Evolutionary conservation across 2,329 filamentous ascomycete species (phyloP), one percentile per base, ranked within the genome.

Genomic region (Ophiostoma piceae): DNA sequence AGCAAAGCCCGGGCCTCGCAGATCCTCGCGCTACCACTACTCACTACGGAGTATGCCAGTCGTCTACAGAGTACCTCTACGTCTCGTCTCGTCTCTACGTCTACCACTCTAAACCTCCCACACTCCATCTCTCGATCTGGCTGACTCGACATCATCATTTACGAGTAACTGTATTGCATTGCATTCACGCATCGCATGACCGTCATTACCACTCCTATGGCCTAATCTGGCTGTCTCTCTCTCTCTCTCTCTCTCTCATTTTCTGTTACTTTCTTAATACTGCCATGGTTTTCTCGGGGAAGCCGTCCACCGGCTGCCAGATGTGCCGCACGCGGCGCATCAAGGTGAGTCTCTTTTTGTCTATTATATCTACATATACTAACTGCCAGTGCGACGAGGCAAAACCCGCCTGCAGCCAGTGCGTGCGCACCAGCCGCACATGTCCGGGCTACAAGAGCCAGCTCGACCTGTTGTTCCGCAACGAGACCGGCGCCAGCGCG

Each of bases 291-390:
- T 89, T 88, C 74, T 87, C 85, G 72, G 87, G 87, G 60, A 88
- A 88, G 79, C 86, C 88, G 75, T 89, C 87, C 0, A 80, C 83
- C 79, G 90, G 89, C 75, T 92, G 90, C 75, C 89, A 90, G 80
- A 91, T 89, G 85, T 92, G 90, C 77, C 85, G 89, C 77, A 89
- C 85, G 47, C 84, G 90, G 73, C 84, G 89, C 74, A 92, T 92
- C 76, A 92, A 92, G 84, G 90, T 90, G 82, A 73, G 82, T 26
- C n/a, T 12, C 37, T 39, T 39, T 39, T 39, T 39, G 37, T 29
- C 22, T 51, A 2, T 22, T 29, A 26, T 35, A 35, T 64, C 11
- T 8, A 37, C 2, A 29, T 29, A 29, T 29, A 57, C 51, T 22
- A 57, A 57, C 51, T 12, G 51, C 54, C 37, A 90, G 88, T 90